These are phyloP conservation scores for Talaromyces marneffei DNA, from an alignment of 2,329 filamentous ascomycete species.

Conservation along the genomic window DNA sequence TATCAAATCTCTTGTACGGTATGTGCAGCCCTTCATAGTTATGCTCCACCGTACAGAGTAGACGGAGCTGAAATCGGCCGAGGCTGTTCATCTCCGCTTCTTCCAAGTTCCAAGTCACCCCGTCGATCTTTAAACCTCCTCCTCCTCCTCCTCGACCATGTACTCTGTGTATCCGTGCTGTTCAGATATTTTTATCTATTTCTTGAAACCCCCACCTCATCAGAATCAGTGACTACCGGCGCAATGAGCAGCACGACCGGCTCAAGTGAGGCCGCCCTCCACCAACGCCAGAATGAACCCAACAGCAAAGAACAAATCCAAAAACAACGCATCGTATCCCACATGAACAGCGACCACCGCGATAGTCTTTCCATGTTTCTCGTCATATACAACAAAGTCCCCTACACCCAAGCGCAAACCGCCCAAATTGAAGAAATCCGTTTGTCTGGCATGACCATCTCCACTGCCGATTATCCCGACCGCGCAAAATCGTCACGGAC, in stretches of 20 bases:
- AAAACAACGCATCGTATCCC: constrained; percentile 62
- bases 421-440: constrained; percentile 62
- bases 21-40: too few relatives aligned
- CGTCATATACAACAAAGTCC: constrained; percentile 61
- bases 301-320: constrained; percentile 23
- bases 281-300: not conserved
- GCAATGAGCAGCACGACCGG: not conserved
- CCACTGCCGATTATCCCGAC: constrained; percentile 33
- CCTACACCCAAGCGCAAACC: constrained; percentile 49
- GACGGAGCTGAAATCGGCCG: not conserved
- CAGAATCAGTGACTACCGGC: not conserved
- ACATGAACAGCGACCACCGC: constrained; percentile 83
- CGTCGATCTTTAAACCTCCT: not conserved
- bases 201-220: not conserved
- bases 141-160: not conserved
- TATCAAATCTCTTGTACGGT: too few relatives aligned
- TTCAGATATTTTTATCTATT: not conserved
- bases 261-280: not conserved
- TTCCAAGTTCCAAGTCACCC: not conserved
- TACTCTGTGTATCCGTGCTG: not conserved
- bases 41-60: not conserved
- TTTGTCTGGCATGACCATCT: constrained; percentile 58
- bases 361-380: constrained; percentile 71
- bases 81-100: not conserved
- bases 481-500: constrained; percentile 21